A percentile compares a stretch with the other conserved stretches of the same genome.
phyloP scores from a whole-genome alignment of 495 filamentous ascomycete genomes.

The Hypoxylon lenormandii region DNA sequence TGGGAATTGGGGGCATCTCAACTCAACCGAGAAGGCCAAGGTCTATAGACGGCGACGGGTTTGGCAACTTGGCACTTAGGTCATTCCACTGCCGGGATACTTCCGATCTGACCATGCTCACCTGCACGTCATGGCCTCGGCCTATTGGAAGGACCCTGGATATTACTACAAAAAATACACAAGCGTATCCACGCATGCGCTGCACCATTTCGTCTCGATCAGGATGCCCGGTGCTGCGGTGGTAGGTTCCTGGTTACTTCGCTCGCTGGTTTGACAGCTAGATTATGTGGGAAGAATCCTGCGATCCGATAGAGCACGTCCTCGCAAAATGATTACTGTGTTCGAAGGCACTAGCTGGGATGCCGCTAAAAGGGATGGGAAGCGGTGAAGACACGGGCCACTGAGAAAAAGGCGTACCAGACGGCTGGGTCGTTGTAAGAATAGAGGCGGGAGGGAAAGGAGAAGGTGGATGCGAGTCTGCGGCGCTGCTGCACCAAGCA shows the following conservation, averaged over 20 bases:
- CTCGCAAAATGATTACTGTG: constrained; percentile 28
- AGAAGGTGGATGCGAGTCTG: constrained; percentile 45
- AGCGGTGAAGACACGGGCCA: constrained; percentile 37
- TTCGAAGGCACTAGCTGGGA: constrained; percentile 24
- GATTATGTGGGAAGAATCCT: constrained; percentile 17
- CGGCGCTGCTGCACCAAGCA: constrained; percentile 47
- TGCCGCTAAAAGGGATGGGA: constrained; percentile 22
- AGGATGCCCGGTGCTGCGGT: constrained; percentile 8
- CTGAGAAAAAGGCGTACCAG: constrained; percentile 36
- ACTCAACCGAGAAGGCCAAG: constrained; percentile 6
- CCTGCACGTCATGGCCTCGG: constrained; percentile 44
- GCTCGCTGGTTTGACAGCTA: constrained; percentile 15
- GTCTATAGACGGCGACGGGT: constrained; percentile 20
- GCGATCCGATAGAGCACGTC: constrained; percentile 27
- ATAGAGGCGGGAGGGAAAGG: constrained; percentile 23
- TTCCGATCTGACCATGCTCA: constrained; percentile 43
- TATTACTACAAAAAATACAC: constrained; percentile 42
- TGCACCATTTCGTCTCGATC: constrained; percentile 25
- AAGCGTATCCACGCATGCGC: constrained; percentile 26
- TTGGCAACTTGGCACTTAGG: constrained; percentile 36
- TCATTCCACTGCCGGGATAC: constrained; percentile 43
- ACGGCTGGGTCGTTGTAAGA: constrained; percentile 40
- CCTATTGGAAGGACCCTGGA: constrained; percentile 32
- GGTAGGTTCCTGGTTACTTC: constrained; percentile 9
- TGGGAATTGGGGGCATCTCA: constrained; percentile 31